Percentiles rank a stretch among this genome's conserved stretches.
Conservation (phyloP, 495 filamentous ascomycete genomes). For the Aspergillus nanangensis region DNA sequence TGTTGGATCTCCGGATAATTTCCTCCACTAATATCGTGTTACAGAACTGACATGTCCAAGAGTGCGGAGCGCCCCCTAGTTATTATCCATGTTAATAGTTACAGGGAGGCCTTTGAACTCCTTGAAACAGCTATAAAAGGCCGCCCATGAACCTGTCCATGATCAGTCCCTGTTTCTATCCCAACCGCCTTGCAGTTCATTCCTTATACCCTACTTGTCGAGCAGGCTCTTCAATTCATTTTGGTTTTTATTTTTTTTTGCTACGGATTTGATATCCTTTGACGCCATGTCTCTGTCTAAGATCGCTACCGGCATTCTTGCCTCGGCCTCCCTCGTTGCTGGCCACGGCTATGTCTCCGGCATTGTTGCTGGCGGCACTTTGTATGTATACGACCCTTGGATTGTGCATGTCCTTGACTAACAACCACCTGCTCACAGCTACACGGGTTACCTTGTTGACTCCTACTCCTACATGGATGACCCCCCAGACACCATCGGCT, state of each 20-base stretch:
- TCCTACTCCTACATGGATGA: conserved; percentile 28
- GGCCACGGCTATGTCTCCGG: conserved; percentile 56
- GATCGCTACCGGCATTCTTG: conserved; percentile 27
- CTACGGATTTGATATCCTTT: conserved; percentile 13
- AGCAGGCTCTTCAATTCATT: conserved; percentile 12
- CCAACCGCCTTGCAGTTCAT: neutral
- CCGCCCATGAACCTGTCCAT: neutral
- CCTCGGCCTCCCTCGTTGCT: conserved; percentile 42
- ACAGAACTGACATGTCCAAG: conserved; percentile 4
- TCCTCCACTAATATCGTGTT: conserved; percentile 1
- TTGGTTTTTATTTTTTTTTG: no score
- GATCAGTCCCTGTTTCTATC: neutral
- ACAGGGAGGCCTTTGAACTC: neutral
- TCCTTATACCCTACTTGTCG: conserved; percentile 1
- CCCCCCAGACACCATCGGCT: conserved; percentile 50
- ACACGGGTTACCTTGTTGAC: conserved; percentile 31
- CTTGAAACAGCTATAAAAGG: conserved; percentile 5
- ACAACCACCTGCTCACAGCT: conserved; percentile 4
- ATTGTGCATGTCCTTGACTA: neutral
- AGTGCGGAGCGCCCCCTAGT: conserved; percentile 6
- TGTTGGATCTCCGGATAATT: conserved; percentile 8
- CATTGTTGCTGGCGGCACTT: conserved; percentile 49
- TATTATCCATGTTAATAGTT: conserved; percentile 1
- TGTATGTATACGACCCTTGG: conserved; percentile 8
- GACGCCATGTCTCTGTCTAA: conserved; percentile 25